Conservation (phyloP, 495 filamentous ascomycete species). For the Clavariopsis aquatica region DNA sequence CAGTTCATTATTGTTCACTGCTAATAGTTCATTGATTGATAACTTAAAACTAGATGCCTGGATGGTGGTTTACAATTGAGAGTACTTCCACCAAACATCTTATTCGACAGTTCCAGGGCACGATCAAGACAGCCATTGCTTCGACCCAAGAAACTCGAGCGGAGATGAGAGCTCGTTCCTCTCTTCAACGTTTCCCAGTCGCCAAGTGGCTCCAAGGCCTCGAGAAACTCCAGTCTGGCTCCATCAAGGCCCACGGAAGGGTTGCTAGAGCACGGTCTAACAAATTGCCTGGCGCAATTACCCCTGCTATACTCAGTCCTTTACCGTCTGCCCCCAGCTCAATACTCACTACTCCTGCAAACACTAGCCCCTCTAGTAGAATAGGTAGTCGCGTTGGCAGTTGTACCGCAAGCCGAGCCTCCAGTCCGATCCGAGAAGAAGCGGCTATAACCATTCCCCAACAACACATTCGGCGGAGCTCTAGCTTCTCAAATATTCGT, state of each 20-base stretch:
- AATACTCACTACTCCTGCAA: constrained; percentile 5
- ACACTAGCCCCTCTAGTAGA: constrained; percentile 17
- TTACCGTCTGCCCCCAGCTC: constrained; percentile 18
- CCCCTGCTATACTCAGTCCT: not conserved
- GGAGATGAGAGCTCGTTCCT: constrained; percentile 74
- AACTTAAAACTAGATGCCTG: constrained; percentile 39
- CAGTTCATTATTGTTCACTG: too few relatives aligned
- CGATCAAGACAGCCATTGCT: constrained; percentile 65
- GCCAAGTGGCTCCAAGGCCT: constrained; percentile 48
- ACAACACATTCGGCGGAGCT: not conserved
- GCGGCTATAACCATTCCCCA: not conserved
- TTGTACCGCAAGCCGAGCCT: constrained; percentile 16
- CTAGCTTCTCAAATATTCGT: constrained; percentile 8
- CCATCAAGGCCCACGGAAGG: constrained; percentile 38
- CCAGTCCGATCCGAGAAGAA: constrained; percentile 24
- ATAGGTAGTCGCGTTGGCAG: constrained; percentile 19
- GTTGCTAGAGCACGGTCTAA: constrained; percentile 4
- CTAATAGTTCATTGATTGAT: too few relatives aligned
- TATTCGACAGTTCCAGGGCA: constrained; percentile 69
- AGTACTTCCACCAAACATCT: constrained; percentile 69
- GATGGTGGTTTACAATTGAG: constrained; percentile 72
- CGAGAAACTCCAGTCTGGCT: constrained; percentile 44
- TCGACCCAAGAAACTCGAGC: constrained; percentile 61
- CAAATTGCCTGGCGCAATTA: not conserved
- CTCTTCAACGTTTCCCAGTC: constrained; percentile 73